These are phyloP conservation scores for Coniosporium apollinis DNA, from an alignment of 495 filamentous ascomycete species.

Conservation along the genomic window DNA sequence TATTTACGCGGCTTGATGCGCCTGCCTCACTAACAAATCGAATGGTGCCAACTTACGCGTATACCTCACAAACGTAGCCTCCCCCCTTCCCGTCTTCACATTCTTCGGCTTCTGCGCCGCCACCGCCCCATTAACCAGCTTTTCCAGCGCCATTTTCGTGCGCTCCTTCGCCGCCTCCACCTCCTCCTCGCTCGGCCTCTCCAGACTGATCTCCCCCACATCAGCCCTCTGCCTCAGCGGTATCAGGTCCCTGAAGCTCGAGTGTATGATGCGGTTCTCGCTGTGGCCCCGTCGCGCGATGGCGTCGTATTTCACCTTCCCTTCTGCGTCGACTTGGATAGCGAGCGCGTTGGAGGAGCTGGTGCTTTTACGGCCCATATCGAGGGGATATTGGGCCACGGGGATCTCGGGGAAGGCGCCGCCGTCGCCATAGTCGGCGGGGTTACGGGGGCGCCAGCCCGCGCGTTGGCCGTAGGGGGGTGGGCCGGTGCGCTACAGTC, in stretches of 20 bases:
- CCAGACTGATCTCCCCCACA: slow-evolving; percentile 82
- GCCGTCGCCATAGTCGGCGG: slow-evolving; percentile 90
- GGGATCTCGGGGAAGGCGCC: slow-evolving; percentile 92
- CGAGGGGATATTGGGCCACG: slow-evolving; percentile 86
- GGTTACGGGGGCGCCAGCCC: slow-evolving; percentile 68
- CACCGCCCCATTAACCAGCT: slow-evolving; percentile 69
- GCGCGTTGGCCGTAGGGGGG: slow-evolving; percentile 71
- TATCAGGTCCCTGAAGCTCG: slow-evolving; percentile 93
- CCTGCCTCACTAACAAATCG: too few relatives aligned
- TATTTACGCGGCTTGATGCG: too few relatives aligned
- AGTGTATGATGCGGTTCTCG: slow-evolving; percentile 71
- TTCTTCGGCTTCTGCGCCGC: slow-evolving; percentile 92
- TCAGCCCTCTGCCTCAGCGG: slow-evolving; percentile 86
- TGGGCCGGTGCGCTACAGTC: slow-evolving; percentile 73
- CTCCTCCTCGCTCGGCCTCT: slow-evolving; percentile 70
- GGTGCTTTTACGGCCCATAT: slow-evolving; percentile 70
- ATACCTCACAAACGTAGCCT: slow-evolving; percentile 89
- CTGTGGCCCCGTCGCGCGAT: slow-evolving; percentile 83
- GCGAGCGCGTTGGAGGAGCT: slow-evolving; percentile 73
- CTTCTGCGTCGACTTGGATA: slow-evolving; percentile 76
- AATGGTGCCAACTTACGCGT: too few relatives aligned
- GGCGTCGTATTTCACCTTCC: slow-evolving; percentile 91
- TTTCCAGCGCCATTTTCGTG: slow-evolving; percentile 70
- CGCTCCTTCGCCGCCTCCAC: slow-evolving; percentile 67
- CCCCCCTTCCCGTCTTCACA: slow-evolving; percentile 57